Conservation (phyloP, 208 protist genomes). For the Leishmania braziliensis region DNA sequence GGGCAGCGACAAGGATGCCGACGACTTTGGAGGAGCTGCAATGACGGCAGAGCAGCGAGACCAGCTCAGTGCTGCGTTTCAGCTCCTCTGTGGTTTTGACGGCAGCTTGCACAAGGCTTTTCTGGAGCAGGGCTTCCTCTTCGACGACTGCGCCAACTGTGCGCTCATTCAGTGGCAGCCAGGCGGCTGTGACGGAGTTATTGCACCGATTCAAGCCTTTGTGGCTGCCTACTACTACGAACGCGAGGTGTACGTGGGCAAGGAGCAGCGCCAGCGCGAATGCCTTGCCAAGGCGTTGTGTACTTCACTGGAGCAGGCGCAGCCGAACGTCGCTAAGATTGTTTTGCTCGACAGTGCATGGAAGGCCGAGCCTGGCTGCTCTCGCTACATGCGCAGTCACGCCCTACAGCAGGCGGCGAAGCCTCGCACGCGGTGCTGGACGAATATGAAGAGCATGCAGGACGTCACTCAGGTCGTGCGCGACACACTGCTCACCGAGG, state of each 20-base stretch:
- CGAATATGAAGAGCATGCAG: conserved; percentile 36
- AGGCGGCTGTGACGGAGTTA: conserved; percentile 58
- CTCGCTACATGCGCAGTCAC: conserved; percentile 16
- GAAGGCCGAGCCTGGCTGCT: conserved; percentile 8
- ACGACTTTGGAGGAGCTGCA: conserved; percentile 9
- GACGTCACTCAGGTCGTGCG: conserved; percentile 50
- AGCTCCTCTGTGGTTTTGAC: conserved; percentile 47
- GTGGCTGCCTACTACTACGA: conserved; percentile 68
- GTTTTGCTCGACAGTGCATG: conserved; percentile 61
- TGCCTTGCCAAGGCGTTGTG: conserved; percentile 57
- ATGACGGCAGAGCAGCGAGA: conserved; percentile 32
- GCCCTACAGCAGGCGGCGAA: conserved; percentile 19
- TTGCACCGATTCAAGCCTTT: conserved; percentile 75
- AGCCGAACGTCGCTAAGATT: conserved; percentile 57
- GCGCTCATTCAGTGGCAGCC: conserved; percentile 63
- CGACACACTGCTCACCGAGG: conserved; percentile 32
- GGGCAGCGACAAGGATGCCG: conserved; percentile 12
- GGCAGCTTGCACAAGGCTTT: conserved; percentile 33
- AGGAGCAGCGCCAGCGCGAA: conserved; percentile 50
- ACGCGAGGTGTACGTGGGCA: conserved; percentile 53
- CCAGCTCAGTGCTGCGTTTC: conserved; percentile 38
- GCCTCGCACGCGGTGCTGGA: conserved; percentile 31
- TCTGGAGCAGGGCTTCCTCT: conserved; percentile 72
- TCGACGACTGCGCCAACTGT: conserved; percentile 63
- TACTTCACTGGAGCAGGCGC: conserved; percentile 55